A percentile compares a stretch with the other conserved stretches of the same genome.
phyloP scores from a whole-genome alignment of 495 filamentous ascomycete species.

The Echria macrotheca region DNA sequence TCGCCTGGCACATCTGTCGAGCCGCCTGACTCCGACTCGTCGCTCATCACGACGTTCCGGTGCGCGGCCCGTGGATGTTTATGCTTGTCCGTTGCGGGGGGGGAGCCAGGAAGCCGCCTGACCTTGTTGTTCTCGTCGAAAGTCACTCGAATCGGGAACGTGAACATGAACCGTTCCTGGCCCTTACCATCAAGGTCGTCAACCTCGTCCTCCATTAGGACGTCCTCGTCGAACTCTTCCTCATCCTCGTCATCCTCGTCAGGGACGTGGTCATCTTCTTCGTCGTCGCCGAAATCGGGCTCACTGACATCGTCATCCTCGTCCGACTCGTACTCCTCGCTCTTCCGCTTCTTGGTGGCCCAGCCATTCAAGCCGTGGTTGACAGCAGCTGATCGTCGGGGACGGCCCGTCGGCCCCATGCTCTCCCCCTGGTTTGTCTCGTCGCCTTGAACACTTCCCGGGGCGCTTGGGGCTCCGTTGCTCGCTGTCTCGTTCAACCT shows the following conservation, averaged over 20 bases:
- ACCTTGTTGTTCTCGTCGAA: constrained; percentile 29
- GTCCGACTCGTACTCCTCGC: constrained; percentile 65
- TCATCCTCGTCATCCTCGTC: constrained; percentile 53
- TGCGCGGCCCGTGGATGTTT: constrained; percentile 21
- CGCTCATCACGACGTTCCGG: constrained; percentile 26
- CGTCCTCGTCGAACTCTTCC: constrained; percentile 53
- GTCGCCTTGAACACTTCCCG: constrained; percentile 32
- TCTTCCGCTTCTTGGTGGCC: constrained; percentile 59
- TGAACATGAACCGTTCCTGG: constrained; percentile 45
- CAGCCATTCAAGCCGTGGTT: constrained; percentile 41
- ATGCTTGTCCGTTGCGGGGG: constrained; percentile 8
- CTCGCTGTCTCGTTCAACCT: constrained; percentile 68
- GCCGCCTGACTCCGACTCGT: constrained; percentile 20
- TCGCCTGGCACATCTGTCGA: constrained; percentile 9
- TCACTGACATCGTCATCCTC: constrained; percentile 62
- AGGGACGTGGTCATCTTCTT: constrained; percentile 50
- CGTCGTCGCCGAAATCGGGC: constrained; percentile 54
- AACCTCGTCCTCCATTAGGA: constrained; percentile 45
- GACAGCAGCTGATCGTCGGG: constrained; percentile 36
- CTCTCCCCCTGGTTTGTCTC: constrained; percentile 23
- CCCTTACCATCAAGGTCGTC: constrained; percentile 37
- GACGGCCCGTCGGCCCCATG: constrained; percentile 28
- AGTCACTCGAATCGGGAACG: constrained; percentile 43
- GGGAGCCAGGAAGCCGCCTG: constrained; percentile 20
- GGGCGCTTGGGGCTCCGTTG: constrained; percentile 31